Evolutionary conservation across 306 rosid species (phyloP), one percentile per base, ranked within the genome.

Genomic region (Cajanus cajan): DNA sequence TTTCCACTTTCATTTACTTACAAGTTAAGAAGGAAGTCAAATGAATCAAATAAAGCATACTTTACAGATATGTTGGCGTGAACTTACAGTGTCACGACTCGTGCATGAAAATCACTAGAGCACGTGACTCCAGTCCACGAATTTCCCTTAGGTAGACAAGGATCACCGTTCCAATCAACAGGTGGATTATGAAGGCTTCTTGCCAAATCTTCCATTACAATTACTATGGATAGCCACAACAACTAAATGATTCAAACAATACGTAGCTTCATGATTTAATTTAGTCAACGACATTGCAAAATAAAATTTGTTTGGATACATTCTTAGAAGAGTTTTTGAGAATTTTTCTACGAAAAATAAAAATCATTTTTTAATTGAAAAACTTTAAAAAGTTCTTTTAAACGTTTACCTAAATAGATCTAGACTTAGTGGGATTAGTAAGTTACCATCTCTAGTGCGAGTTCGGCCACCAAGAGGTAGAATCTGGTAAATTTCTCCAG

Each of bases 71-170:
- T 8, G 47, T 50, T 39, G 11, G 36, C 31, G 1, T 18, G 71
- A 83, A 80, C 97, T 87, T 85, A 94, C 98, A 94, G 13, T 41
- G 82, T 3, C 13, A 22, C 59, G 45, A 94, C 80, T 67, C 92
- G 89, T 77, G 75, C 55, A 54, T 18, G 8, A 45, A 72, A 57
- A 54, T n/a, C 33, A 44, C 28, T 4, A 12, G 90, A 80, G 75
- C 98, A 94, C 2, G 87, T 59, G 74, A 92, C 90, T 47, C 98
- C 98, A 9, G 89, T 92, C 98, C 98, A 94, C 0, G 97, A 88
- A 84, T 87, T 86, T 62, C 71, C 93, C 74, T 57, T 73, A 8
- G 98, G 98, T 66, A 85, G 58, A 81, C 98, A 94, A 82, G 98
- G 98, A 84, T 94, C 97, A 11, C 97, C 97, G 0, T 74, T 82